Evolutionary conservation across 2,329 filamentous ascomycete genomes (phyloP).

Genomic region (Diplocarpon mali): DNA sequence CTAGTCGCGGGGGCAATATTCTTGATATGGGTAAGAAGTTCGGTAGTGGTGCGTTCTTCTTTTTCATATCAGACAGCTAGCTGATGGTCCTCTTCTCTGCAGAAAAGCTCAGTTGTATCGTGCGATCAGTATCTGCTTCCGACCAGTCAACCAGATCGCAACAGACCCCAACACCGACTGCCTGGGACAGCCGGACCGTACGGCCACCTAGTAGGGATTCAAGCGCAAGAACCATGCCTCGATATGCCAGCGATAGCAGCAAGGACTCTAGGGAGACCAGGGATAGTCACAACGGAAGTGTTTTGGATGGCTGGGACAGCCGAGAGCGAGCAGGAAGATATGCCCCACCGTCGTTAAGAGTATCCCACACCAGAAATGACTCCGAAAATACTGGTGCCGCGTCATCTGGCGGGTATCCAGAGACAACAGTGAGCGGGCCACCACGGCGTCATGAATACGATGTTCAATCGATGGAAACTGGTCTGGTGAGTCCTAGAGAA

Average conservation of each 20-base stretch:
- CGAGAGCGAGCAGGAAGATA: conserved; percentile 39
- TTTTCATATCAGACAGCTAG: conserved; percentile 16
- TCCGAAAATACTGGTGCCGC: conserved; percentile 63
- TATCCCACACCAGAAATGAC: conserved; percentile 58
- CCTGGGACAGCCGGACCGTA: conserved; percentile 55
- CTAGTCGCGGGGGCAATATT: conserved; percentile 84
- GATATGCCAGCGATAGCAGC: conserved; percentile 30
- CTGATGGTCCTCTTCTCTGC: conserved; percentile 17
- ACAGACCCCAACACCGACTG: conserved; percentile 48
- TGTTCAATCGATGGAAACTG: conserved; percentile 89
- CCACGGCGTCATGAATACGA: conserved; percentile 84
- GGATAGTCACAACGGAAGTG: conserved; percentile 27
- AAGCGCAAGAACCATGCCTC: conserved; percentile 26
- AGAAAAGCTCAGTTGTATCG: conserved; percentile 94
- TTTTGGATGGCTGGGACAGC: conserved; percentile 31
- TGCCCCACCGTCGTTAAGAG: conserved; percentile 19
- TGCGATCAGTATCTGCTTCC: conserved; percentile 64
- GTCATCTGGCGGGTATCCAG: conserved; percentile 71
- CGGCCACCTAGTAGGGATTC: conserved; percentile 41
- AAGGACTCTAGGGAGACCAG: conserved; percentile 19
- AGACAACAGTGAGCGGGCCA: conserved; percentile 58
- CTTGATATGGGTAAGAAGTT: conserved; percentile 65
- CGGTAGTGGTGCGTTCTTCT: conserved; percentile 26
- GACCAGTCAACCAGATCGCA: conserved; percentile 35
- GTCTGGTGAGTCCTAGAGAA: conserved; percentile 60